Conservation (phyloP, 192 early-diverging fungal genomes). For the Umbelopsis sp. region DNA sequence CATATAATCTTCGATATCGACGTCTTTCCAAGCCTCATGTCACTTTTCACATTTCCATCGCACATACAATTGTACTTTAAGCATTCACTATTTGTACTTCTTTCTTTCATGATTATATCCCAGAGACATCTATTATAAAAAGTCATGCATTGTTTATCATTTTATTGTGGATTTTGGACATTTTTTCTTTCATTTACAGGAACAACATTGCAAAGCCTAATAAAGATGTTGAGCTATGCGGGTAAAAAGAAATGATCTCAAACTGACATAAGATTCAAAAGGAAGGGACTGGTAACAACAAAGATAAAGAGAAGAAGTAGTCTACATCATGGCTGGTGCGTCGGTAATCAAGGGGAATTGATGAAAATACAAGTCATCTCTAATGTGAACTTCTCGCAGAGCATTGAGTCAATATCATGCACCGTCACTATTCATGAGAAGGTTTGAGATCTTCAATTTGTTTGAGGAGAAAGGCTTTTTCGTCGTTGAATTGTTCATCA, state of each 20-base stretch:
- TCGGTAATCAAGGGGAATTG: neutral
- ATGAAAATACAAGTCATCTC: conserved; percentile 18
- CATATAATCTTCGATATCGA: neutral
- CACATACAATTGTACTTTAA: neutral
- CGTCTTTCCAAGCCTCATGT: neutral
- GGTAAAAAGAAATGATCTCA: neutral
- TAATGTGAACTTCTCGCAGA: neutral
- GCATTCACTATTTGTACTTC: neutral
- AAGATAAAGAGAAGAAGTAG: neutral
- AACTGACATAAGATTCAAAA: neutral
- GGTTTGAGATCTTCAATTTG: conserved; percentile 71
- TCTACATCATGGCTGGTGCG: conserved; percentile 7
- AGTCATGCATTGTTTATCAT: neutral
- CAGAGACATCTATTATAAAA: neutral
- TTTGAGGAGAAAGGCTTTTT: conserved; percentile 94
- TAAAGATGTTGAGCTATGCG: neutral
- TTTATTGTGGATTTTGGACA: conserved; percentile 3
- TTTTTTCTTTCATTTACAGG: conserved; percentile 13
- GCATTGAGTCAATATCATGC: neutral
- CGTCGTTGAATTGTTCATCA: conserved; percentile 99
- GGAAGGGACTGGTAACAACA: conserved; percentile 7
- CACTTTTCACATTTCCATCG: neutral
- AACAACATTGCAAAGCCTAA: neutral
- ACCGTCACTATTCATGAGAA: conserved; percentile 26
- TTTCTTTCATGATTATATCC: neutral